Conservation (phyloP, 345 rosid genomes). For the Microthlaspi erraticum region DNA sequence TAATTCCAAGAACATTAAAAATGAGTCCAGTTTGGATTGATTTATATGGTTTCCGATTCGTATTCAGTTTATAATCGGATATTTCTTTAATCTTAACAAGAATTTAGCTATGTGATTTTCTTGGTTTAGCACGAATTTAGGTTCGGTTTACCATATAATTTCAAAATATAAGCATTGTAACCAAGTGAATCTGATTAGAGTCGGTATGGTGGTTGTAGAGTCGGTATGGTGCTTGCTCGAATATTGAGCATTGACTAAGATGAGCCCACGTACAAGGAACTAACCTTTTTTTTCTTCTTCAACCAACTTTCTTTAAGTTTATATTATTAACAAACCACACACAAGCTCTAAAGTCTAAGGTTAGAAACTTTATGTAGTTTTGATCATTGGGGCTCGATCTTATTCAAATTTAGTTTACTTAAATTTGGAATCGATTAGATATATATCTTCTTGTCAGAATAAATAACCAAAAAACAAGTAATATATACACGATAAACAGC, state of each 20-base stretch:
- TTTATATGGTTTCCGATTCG: no score
- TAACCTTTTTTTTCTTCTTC: neutral
- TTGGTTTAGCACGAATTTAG: no score
- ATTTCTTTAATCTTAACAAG: no score
- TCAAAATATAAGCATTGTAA: no score
- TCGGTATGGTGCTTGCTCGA: no score
- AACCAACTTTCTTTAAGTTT: conserved; percentile 25
- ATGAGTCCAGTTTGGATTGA: neutral
- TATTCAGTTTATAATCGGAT: no score
- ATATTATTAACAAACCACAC: conserved; percentile 9
- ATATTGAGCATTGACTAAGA: neutral
- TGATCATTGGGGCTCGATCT: conserved; percentile 14
- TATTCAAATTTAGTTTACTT: conserved; percentile 5
- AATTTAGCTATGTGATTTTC: no score
- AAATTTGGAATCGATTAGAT: neutral
- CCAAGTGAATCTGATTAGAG: no score
- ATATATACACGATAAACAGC: neutral
- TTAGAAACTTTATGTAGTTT: neutral
- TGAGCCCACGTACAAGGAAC: conserved; percentile 18
- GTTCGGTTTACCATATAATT: no score
- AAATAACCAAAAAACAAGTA: conserved; percentile 12
- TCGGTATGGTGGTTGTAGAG: no score
- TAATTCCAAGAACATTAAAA: conserved; percentile 4
- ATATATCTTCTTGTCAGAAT: neutral
- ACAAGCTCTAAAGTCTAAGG: neutral